These are phyloP conservation scores for Ustilago crameri DNA, from an alignment of 1,284 basidiomycete genomes.

Conservation along the genomic window DNA sequence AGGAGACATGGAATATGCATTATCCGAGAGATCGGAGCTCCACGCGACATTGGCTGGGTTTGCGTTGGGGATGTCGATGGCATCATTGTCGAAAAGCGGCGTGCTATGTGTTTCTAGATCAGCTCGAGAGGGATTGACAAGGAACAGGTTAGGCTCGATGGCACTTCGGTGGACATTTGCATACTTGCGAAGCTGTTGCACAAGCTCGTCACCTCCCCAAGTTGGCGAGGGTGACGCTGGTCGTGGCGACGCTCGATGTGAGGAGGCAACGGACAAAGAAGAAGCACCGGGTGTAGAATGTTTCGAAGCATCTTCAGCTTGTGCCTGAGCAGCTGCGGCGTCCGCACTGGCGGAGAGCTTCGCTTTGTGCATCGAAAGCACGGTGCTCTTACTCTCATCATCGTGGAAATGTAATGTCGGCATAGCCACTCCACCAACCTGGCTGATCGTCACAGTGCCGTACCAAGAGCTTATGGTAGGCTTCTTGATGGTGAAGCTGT, in stretches of 20 bases:
- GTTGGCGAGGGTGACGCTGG: slow-evolving; percentile 51
- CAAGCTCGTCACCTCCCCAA: slow-evolving; percentile 75
- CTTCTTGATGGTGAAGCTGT: slow-evolving; percentile 86
- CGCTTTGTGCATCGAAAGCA: slow-evolving; percentile 44
- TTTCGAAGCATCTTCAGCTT: slow-evolving; percentile 41
- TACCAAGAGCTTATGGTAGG: slow-evolving; percentile 76
- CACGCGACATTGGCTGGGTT: slow-evolving; percentile 18
- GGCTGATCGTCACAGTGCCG: slow-evolving; percentile 77
- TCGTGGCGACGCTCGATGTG: slow-evolving; percentile 9
- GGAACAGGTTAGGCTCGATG: slow-evolving; percentile 82
- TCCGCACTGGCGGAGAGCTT: slow-evolving; percentile 18
- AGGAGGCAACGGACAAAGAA: slow-evolving; percentile 7
- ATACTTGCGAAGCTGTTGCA: slow-evolving; percentile 70
- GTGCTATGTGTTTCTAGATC: slow-evolving; percentile 85
- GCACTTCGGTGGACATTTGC: slow-evolving; percentile 81
- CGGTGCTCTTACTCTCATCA: slow-evolving; percentile 73
- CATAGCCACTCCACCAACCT: slow-evolving; percentile 87
- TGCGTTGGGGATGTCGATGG: slow-evolving; percentile 46
- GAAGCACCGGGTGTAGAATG: slow-evolving; percentile 8
- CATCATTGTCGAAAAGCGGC: slow-evolving; percentile 68
- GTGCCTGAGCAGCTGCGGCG: slow-evolving; percentile 23
- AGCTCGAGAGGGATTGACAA: slow-evolving; percentile 87
- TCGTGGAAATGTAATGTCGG: slow-evolving; percentile 95
- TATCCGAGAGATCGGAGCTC: slow-evolving; percentile 44
- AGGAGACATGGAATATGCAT: slow-evolving; percentile 44